Evolutionary conservation across 345 rosid genomes (phyloP).

Genomic region (Adansonia digitata): DNA sequence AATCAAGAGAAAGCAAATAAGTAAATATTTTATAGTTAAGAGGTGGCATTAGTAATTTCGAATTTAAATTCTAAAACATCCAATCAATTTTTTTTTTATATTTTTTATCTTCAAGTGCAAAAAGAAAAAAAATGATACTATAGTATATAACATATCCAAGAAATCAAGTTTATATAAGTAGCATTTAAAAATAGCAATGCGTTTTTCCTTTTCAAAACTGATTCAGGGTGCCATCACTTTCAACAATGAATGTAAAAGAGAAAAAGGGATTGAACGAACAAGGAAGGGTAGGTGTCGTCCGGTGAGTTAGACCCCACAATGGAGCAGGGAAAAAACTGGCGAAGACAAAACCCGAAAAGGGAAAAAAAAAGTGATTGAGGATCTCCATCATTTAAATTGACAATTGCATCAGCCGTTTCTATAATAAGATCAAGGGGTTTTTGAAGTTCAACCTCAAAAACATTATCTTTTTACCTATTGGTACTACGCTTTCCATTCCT

Average conservation of each 20-base stretch:
- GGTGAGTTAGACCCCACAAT: slow-evolving; percentile 10
- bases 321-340: not conserved
- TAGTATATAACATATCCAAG: not conserved
- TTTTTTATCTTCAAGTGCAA: not conserved
- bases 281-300: not conserved
- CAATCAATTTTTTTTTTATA: not conserved
- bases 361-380: not conserved
- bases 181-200: not conserved
- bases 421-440: not conserved
- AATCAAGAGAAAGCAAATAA: not conserved
- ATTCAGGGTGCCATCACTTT: slow-evolving; percentile 8
- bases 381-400: slow-evolving; percentile 2
- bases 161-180: not conserved
- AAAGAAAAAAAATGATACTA: not conserved
- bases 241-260: not conserved
- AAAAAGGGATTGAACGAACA: not conserved
- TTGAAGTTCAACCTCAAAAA: slow-evolving; percentile 10
- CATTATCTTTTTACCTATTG: not conserved
- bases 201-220: not conserved
- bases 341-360: not conserved
- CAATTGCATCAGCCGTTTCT: not conserved
- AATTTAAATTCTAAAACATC: not conserved
- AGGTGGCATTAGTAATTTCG: not conserved
- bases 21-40: not conserved
- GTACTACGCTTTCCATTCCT: not conserved